Conservation (phyloP, 1,139 yeast species). For the Pichia sp. region DNA sequence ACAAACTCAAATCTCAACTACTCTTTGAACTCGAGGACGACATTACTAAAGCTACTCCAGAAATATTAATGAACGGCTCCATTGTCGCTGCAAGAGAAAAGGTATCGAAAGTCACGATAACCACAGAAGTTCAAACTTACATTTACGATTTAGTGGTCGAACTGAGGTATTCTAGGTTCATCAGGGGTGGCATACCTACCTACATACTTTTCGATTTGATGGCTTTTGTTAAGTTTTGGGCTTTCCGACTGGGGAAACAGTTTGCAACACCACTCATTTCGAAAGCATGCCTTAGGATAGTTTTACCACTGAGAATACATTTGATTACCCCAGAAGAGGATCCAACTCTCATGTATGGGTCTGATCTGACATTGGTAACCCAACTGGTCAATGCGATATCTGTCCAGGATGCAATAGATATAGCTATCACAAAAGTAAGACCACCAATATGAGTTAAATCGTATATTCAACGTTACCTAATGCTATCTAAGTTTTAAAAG, state of each 20-base stretch:
- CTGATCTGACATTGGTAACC: slow-evolving; percentile 36
- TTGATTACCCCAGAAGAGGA: slow-evolving; percentile 36
- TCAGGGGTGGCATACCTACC: slow-evolving; percentile 43
- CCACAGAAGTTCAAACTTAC: slow-evolving; percentile 42
- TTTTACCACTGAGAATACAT: slow-evolving; percentile 39
- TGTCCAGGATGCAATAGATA: slow-evolving; percentile 40
- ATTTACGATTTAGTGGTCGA: slow-evolving; percentile 46
- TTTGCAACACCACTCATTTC: slow-evolving; percentile 47
- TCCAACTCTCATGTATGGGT: slow-evolving; percentile 45
- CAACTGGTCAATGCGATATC: slow-evolving; percentile 38
- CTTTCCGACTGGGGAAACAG: slow-evolving; percentile 32
- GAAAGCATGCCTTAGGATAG: slow-evolving; percentile 38
- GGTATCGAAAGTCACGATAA: slow-evolving; percentile 22
- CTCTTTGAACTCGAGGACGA: slow-evolving; percentile 1
- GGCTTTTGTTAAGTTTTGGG: slow-evolving; percentile 32
- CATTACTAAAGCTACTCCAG: not conserved
- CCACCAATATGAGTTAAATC: slow-evolving; percentile 33
- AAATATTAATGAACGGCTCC: not conserved
- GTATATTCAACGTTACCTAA: too few species aligned
- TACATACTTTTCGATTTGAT: slow-evolving; percentile 36
- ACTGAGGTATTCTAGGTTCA: slow-evolving; percentile 44
- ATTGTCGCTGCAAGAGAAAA: slow-evolving; percentile 1
- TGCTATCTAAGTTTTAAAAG: too few species aligned
- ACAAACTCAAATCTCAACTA: too few species aligned
- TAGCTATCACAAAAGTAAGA: slow-evolving; percentile 38